These are phyloP conservation scores for Ascochyta rabiei DNA, from an alignment of 2,329 filamentous ascomycete genomes.

Conservation along the genomic window DNA sequence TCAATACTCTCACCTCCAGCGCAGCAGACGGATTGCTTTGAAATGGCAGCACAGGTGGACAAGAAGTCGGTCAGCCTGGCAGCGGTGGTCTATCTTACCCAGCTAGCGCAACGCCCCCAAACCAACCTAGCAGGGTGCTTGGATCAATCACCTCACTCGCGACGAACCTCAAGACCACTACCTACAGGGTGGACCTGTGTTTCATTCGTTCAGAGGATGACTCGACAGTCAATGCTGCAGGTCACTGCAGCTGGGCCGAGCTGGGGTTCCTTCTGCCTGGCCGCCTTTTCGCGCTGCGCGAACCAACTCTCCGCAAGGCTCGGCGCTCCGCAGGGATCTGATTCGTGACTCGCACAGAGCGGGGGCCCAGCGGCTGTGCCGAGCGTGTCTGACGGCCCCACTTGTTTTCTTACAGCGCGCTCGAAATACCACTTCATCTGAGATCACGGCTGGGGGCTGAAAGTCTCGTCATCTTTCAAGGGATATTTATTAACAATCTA, in stretches of 20 bases:
- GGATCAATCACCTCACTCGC: conserved; percentile 17
- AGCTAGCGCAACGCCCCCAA: conserved; percentile 31
- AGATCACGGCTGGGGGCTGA: conserved; percentile 42
- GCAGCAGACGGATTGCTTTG: background rate
- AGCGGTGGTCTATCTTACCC: conserved; percentile 17
- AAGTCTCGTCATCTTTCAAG: conserved; percentile 18
- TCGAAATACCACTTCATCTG: conserved; percentile 39
- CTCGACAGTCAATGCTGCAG: conserved; percentile 23
- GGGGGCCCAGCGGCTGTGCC: conserved; percentile 41
- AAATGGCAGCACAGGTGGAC: conserved; percentile 5
- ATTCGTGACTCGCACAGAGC: conserved; percentile 32
- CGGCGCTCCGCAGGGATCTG: conserved; percentile 27
- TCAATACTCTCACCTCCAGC: conserved; percentile 9
- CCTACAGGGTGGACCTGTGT: background rate
- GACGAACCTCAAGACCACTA: conserved; percentile 22
- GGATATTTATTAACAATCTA: conserved; percentile 33
- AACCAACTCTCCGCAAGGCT: conserved; percentile 19
- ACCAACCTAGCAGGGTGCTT: conserved; percentile 25
- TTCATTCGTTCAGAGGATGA: conserved; percentile 21
- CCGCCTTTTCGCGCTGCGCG: conserved; percentile 29
- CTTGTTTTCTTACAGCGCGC: conserved; percentile 40
- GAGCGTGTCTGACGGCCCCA: conserved; percentile 43
- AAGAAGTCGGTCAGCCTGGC: conserved; percentile 43
- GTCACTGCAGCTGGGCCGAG: conserved; percentile 25
- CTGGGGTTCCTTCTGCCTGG: conserved; percentile 25